Evolutionary conservation across 2,329 filamentous ascomycete species (phyloP), one percentile per base, ranked within the genome.

Genomic region (Dactylellina drechsleri): DNA sequence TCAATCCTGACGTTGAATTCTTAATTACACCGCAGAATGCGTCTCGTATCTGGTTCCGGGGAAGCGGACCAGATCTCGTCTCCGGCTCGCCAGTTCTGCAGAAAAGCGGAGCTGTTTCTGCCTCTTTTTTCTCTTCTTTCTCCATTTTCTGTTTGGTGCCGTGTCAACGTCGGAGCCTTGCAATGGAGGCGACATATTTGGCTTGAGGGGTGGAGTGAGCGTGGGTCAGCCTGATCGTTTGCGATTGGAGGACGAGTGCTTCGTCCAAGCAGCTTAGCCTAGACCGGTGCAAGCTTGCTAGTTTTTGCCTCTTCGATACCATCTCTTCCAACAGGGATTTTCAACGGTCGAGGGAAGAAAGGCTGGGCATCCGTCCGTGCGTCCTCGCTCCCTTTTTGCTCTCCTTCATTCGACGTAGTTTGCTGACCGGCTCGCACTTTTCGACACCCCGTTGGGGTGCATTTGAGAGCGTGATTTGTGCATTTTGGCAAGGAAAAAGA

Each of bases 41-140:
- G 41, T 41, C 66, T 72, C 67, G 60, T 66, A 72, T 72, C 60
- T 41, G 60, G 54, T 60, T 56, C 70, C 70, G 70, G 60, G 50
- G 62, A 60, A 62, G 26, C 70, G 70, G 70, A 52, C 56, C 70
- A 62, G 70, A 74, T 74, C 70, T 74, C 70, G 70, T 66, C 70
- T 74, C 61, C 70, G 45, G 52, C 49, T 43, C n/a, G 53, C 36
- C 6, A 7, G 12, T 56, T 62, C 70, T 66, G 62, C 70, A 67
- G 70, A 66, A 67, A 67, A 74, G 70, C 70, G 70, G 70, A 74
- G 66, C 70, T 61, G 20, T n/a, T 57, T 28, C 20, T n/a, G 15
- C 28, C 28, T 52, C 20, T 23, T 4, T 20, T 41, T n/a, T 20
- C 23, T 47, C 28, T 59, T 20, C 26, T n/a, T 23, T 36, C 23